A percentile compares a stretch with the other conserved stretches of the same genome.
Conservation (phyloP, 371 early-diverging fungal species). For the Haplosporangium sp. region DNA sequence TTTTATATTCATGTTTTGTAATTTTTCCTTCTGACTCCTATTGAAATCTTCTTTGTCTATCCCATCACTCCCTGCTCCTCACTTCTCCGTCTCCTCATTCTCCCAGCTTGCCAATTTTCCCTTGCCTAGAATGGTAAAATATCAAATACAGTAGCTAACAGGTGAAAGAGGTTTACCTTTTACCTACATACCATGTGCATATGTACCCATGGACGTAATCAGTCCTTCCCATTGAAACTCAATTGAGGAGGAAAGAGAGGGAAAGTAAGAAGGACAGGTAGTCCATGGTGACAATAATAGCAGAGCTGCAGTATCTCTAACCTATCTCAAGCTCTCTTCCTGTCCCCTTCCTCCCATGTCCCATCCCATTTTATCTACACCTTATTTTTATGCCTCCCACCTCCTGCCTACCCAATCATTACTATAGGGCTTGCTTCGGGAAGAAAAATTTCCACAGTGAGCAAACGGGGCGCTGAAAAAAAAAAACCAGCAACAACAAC, state of each 20-base stretch:
- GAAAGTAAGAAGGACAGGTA: neutral
- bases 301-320: conserved; percentile 1
- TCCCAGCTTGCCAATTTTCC: conserved; percentile 17
- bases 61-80: conserved; percentile 11
- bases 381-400: conserved; percentile 9
- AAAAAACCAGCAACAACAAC: conserved; percentile 5
- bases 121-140: conserved; percentile 17
- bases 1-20: neutral
- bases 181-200: too few species aligned
- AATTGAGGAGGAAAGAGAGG: neutral
- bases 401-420: conserved; percentile 4
- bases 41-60: neutral
- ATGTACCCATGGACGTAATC: too few species aligned
- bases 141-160: neutral
- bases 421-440: conserved; percentile 31
- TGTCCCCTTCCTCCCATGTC: neutral
- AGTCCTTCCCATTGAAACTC: neutral
- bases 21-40: neutral
- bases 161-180: neutral
- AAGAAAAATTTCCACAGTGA: conserved; percentile 28
- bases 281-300: conserved; percentile 2
- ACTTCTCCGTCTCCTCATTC: conserved; percentile 8
- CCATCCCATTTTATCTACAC: neutral
- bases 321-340: neutral
- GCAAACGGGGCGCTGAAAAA: conserved; percentile 6